Conservation (phyloP, 192 early-diverging fungal genomes). For the Tieghemiomyces parasiticus region DNA sequence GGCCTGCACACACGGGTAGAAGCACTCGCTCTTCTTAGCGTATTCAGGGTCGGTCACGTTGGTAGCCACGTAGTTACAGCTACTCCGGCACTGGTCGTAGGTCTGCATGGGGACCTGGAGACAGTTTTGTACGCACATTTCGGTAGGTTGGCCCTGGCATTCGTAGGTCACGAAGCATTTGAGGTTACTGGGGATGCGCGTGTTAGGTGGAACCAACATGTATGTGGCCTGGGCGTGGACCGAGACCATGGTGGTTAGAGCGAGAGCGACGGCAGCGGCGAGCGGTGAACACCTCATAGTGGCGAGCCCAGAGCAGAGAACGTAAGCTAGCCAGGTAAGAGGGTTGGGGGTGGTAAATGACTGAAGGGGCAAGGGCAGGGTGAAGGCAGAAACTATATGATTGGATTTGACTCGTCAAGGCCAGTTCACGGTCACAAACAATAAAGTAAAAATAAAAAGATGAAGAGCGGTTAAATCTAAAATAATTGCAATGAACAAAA, state of each 20-base stretch:
- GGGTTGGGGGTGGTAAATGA: no score
- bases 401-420: no score
- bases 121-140: background rate
- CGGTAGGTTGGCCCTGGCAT: background rate
- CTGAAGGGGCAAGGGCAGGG: no score
- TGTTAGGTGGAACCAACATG: background rate
- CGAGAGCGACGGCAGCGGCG: background rate
- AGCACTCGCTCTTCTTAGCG: background rate
- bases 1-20: background rate
- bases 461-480: no score
- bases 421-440: no score
- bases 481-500: no score
- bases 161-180: background rate
- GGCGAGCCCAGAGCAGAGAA: no score
- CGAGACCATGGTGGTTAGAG: background rate
- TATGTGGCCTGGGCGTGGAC: background rate
- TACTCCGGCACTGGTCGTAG: background rate
- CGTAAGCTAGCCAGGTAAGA: no score
- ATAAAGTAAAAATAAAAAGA: no score
- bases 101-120: background rate
- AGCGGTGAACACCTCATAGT: no score
- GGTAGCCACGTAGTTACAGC: background rate
- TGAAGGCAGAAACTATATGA: no score
- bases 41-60: background rate
- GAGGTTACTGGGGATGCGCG: background rate